phyloP scores from a whole-genome alignment of 2,329 filamentous ascomycete species.

The Karstenula rhodostoma region DNA sequence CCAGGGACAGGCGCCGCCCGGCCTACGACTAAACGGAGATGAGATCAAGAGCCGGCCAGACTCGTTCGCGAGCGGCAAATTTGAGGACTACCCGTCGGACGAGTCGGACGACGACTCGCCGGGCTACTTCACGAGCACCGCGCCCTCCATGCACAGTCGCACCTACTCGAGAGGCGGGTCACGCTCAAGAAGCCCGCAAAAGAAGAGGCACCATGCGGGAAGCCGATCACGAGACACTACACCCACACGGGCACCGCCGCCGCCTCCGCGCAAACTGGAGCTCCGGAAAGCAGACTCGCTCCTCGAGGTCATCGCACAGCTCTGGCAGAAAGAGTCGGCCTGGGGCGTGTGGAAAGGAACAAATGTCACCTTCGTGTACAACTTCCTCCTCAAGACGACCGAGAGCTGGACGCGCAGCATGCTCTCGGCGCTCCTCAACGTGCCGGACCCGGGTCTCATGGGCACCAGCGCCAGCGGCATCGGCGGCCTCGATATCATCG shows the following conservation, averaged over 20 bases:
- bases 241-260: slow-evolving; percentile 50
- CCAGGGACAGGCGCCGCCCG: slow-evolving; percentile 40
- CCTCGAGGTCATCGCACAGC: slow-evolving; percentile 82
- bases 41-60: slow-evolving; percentile 39
- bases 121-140: slow-evolving; percentile 81
- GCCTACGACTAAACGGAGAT: slow-evolving; percentile 28
- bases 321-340: slow-evolving; percentile 88
- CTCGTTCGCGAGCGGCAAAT: slow-evolving; percentile 45
- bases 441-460: slow-evolving; percentile 78
- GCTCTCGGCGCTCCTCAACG: slow-evolving; percentile 87
- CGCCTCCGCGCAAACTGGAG: slow-evolving; percentile 67
- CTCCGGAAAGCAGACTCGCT: slow-evolving; percentile 81
- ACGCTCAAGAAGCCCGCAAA: slow-evolving; percentile 45
- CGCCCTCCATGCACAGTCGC: slow-evolving; percentile 61
- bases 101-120: slow-evolving; percentile 75
- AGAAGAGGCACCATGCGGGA: slow-evolving; percentile 48
- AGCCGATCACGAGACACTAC: slow-evolving; percentile 48
- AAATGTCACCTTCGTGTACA: slow-evolving; percentile 92
- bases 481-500: slow-evolving; percentile 80
- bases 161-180: slow-evolving; percentile 45
- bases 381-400: slow-evolving; percentile 81
- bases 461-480: slow-evolving; percentile 50
- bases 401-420: slow-evolving; percentile 93
- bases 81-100: slow-evolving; percentile 62
- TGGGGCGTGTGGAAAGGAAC: slow-evolving; percentile 95